Evolutionary conservation across 139 green algal genomes (phyloP).

Genomic region (Nannochloris sp.): DNA sequence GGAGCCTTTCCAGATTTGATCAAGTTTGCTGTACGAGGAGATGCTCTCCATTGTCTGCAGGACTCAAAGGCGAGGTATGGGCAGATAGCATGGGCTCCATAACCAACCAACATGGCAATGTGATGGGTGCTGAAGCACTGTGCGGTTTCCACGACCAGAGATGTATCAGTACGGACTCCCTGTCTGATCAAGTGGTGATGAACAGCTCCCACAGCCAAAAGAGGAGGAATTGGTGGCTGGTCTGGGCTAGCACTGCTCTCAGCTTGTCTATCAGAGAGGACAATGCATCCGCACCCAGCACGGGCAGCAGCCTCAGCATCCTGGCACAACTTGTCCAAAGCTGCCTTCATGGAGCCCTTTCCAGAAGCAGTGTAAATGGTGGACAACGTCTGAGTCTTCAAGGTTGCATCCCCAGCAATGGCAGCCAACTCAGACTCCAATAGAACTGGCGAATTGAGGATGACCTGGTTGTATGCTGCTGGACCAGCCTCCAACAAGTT

Average conservation of each 20-base stretch:
- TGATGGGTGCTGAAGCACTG: constrained; percentile 85
- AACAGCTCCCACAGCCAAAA: constrained; percentile 88
- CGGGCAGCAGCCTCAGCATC: constrained; percentile 77
- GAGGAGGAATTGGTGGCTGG: constrained; percentile 73
- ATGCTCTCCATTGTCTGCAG: constrained; percentile 84
- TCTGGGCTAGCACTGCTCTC: constrained; percentile 29
- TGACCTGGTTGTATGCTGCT: constrained; percentile 45
- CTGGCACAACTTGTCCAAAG: constrained; percentile 56
- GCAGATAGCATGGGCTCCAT: constrained; percentile 93
- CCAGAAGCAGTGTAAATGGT: constrained; percentile 48
- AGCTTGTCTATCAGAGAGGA: constrained; percentile 57
- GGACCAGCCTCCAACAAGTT: constrained; percentile 86
- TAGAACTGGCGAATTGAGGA: constrained; percentile 81
- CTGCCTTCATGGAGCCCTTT: constrained; percentile 42
- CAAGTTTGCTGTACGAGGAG: constrained; percentile 63
- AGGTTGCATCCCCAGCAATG: constrained; percentile 40
- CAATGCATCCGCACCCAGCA: constrained; percentile 62
- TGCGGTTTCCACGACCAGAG: constrained; percentile 90
- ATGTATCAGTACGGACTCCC: constrained; percentile 76
- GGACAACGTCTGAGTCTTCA: constrained; percentile 53
- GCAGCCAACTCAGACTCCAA: constrained; percentile 80
- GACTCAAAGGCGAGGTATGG: constrained; percentile 95
- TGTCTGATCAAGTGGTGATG: constrained; percentile 95
- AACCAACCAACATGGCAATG: constrained; percentile 85
- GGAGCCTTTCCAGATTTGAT: constrained; percentile 88